Evolutionary conservation across 2,329 filamentous ascomycete species (phyloP), one percentile per base, ranked within the genome.

Genomic region (Cytospora leucostoma): DNA sequence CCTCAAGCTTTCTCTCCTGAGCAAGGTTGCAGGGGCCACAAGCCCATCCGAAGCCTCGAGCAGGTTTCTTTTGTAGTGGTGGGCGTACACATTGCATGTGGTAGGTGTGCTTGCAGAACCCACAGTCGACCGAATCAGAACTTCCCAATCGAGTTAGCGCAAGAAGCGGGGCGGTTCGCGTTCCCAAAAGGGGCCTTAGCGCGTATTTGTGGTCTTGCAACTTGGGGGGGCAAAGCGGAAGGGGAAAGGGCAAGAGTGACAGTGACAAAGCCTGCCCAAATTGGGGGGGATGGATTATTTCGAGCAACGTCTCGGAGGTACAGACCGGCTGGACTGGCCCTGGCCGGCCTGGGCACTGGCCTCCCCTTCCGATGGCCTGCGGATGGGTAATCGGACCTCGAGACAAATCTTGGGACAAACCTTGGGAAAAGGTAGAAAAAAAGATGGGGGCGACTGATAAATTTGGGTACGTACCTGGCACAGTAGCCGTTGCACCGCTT

Each of bases 41-140:
- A 35, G 95, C 94, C 95, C 95, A 99, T 5, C 93, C 95, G 77
- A 99, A 99, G 47, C 95, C 95, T 76, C 95, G 89, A 54, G 94
- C 97, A 21, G 95, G 95, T 77, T 99, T 99, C 77, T 97, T 99
- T 59, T 93, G 84, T 67, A 99, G 77, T 44, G 93, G 92, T 49
- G 95, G 95, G 66, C 90, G 89, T 62, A 99, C 95, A 75, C 95
- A 99, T 72, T 93, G 92, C 94, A 99, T 98, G 79, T 99, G 95
- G 78, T 97, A 99, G 15, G 94, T 98, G 75, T 93, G 89, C 73
- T 89, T 86, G 76, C 95, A 99, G 61, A 97, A 93, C 52, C 94
- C 95, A 76, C 95, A 99, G 75, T 98, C 94, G 32, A 98, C 95
- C 47, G 95, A 98, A 78, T 98, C 92, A 74, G 91, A 90, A 72